phyloP scores from a whole-genome alignment of 768 basidiomycete genomes.

The Phallus indusiatus region DNA sequence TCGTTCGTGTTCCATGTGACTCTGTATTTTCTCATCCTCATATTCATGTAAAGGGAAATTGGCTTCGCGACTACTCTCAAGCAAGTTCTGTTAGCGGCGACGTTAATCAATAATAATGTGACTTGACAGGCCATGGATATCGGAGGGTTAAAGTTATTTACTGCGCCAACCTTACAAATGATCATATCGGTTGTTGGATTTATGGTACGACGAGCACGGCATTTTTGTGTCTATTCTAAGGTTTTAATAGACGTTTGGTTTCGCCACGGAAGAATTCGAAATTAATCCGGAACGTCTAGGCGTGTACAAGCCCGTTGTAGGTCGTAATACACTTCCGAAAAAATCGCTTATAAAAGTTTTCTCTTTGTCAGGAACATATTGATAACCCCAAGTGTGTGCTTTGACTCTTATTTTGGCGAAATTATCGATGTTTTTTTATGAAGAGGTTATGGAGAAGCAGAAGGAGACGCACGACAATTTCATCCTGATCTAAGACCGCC shows the following conservation, averaged over 20 bases:
- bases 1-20: constrained; percentile 28
- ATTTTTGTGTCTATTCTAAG: not conserved
- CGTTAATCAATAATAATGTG: not conserved
- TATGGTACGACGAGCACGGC: constrained; percentile 30
- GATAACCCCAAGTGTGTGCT: constrained; percentile 59
- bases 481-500: constrained; percentile 70
- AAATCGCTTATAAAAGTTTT: not conserved
- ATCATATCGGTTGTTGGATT: constrained; percentile 51
- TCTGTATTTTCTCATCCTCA: not conserved
- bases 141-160: constrained; percentile 55
- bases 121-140: constrained; percentile 54
- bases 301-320: constrained; percentile 62
- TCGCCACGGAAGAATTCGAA: constrained; percentile 58
- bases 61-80: constrained; percentile 64
- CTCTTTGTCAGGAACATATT: constrained; percentile 70
- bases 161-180: constrained; percentile 52
- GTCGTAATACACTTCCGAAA: constrained; percentile 14
- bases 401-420: not conserved
- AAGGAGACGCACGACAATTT: constrained; percentile 61
- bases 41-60: constrained; percentile 39
- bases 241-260: constrained; percentile 43
- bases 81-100: constrained; percentile 17
- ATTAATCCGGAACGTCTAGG: constrained; percentile 65
- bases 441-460: constrained; percentile 60
- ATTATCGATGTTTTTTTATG: not conserved